Base-by-base conservation (phyloP, 139 green algal species). In the Chlamydomonas applanata region DNA sequence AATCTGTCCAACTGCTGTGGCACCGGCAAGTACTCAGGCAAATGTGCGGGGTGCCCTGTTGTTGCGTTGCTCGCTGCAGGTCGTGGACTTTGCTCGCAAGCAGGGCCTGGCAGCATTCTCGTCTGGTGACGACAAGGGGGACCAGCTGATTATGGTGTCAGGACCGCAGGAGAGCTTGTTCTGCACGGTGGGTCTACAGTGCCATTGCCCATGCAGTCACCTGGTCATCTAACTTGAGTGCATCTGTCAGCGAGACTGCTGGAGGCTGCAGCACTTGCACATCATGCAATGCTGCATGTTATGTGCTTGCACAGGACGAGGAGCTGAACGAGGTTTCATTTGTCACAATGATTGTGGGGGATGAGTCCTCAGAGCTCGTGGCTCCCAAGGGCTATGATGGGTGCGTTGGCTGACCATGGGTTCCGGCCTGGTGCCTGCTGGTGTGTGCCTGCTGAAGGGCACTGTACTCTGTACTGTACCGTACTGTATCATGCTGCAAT, bases 81-180 rank as follows among this genome's bases (percentile, higher is more conserved):
- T 75, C 9, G 30, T 80, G 20, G 9, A 45, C 4, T 71, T 80
- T n/a, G 59, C 66, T 0, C 45, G 44, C 24, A 19, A 11, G 34
- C 78, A 76, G 57, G 20, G 60, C 20, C 73, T 82, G 61, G 73
- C 67, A 0, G 20, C 44, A 9, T 79, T 77, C 40, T 30, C 59
- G 5, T 32, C 67, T 22, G 77, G 69, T 56, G 77, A 87, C 32
- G 40, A 40, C 7, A 14, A 79, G 53, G 68, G 75, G 36, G 82
- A 88, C 63, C 79, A 85, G 75, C 56, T 83, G 33, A 73, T 88
- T 53, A 35, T 88, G 56, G 27, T 88, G 56, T 75, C 72, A 25
- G 74, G 74, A 2, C 73, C 73, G 33, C 62, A 69, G 59, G 59
- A 35, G 59, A 36, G 59, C 3, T 4, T n/a, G 4, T 61, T 30